Evolutionary conservation across 2,329 filamentous ascomycete genomes (phyloP).

Genomic region (Xylariales sp.): DNA sequence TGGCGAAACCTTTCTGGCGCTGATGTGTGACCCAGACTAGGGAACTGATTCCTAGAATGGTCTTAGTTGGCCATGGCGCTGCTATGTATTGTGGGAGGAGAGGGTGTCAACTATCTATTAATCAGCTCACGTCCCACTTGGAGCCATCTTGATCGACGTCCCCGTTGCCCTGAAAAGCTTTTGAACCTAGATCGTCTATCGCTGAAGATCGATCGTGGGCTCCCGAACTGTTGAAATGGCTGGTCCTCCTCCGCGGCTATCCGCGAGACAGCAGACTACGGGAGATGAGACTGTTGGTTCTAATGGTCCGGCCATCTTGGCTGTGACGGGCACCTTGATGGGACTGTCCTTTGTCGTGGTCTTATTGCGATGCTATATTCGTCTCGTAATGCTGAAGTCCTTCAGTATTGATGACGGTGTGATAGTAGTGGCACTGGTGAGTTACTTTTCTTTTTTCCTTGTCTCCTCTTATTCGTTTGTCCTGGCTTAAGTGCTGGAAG

Average conservation of each 20-base stretch:
- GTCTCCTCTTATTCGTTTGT: background rate
- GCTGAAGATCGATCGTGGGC: no score
- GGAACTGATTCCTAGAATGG: no score
- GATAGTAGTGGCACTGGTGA: conserved; percentile 1
- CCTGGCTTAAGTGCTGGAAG: background rate
- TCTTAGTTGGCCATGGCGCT: no score
- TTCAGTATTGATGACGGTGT: conserved; percentile 5
- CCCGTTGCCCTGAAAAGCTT: no score
- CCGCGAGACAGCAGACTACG: background rate
- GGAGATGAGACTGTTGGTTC: background rate
- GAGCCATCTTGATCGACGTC: no score
- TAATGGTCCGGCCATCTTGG: conserved; percentile 1
- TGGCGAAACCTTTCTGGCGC: no score
- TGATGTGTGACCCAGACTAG: no score
- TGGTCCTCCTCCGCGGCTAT: background rate
- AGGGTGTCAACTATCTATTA: no score
- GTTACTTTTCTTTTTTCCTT: background rate
- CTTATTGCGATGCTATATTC: background rate
- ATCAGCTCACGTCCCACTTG: no score
- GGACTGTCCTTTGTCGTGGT: conserved; percentile 5
- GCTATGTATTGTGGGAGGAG: no score
- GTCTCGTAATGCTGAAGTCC: conserved; percentile 3
- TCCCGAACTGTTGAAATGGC: background rate
- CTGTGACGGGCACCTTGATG: conserved; percentile 1
- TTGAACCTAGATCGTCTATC: no score